phyloP scores from a whole-genome alignment of 2,329 filamentous ascomycete species.

The Alternaria triticimaculans region DNA sequence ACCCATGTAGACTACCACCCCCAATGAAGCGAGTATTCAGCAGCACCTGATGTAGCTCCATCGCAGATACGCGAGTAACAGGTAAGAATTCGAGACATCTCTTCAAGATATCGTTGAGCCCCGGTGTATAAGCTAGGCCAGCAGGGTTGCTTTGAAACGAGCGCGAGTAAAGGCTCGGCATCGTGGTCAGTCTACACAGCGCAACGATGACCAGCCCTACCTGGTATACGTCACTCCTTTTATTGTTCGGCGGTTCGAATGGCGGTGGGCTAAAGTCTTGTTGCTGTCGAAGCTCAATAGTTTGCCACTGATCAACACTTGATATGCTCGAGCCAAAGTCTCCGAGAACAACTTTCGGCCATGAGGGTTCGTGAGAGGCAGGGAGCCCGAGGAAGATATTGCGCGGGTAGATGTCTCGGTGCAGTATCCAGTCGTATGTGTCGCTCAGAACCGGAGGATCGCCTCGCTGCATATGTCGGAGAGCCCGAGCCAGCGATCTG shows the following conservation, averaged over 20 bases:
- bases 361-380: neutral
- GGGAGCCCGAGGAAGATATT: neutral
- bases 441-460: neutral
- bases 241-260: neutral
- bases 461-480: neutral
- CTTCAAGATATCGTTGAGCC: neutral
- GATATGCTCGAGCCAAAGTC: neutral
- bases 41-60: neutral
- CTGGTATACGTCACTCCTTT: neutral
- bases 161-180: too few species aligned
- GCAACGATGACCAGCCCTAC: neutral
- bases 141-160: neutral
- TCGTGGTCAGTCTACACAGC: neutral
- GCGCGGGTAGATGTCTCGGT: neutral
- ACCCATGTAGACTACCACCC: neutral
- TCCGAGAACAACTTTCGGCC: neutral
- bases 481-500: neutral
- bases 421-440: neutral
- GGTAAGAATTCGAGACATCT: neutral
- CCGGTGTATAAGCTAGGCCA: neutral
- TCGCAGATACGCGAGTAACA: neutral
- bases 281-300: neutral
- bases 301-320: accelerated
- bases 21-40: neutral
- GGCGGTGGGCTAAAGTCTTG: neutral